These are phyloP conservation scores for Penicillium atrosanguineum DNA, from an alignment of 495 filamentous ascomycete genomes.

Conservation along the genomic window DNA sequence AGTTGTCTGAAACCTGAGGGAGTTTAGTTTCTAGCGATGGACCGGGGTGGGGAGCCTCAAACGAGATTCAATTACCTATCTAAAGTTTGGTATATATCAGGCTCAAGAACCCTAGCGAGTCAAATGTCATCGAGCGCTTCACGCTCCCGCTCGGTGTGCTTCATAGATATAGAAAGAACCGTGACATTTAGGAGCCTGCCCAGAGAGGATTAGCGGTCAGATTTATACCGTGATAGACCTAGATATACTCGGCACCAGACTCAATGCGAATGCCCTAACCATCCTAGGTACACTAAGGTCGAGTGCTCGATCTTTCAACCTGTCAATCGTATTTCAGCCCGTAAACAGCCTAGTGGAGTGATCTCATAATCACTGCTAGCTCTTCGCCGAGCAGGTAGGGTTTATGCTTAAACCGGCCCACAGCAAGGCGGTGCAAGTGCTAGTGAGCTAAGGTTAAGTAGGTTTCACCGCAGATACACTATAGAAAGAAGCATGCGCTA, in stretches of 20 bases:
- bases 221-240: not conserved
- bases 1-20: no score
- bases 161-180: no score
- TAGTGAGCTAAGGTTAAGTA: slow-evolving; percentile 9
- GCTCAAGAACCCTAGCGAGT: no score
- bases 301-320: not conserved
- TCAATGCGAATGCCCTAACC: not conserved
- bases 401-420: slow-evolving; percentile 25
- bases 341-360: slow-evolving; percentile 7
- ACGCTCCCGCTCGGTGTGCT: no score
- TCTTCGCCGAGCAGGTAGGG: slow-evolving; percentile 10
- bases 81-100: no score
- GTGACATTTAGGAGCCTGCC: no score
- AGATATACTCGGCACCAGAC: not conserved
- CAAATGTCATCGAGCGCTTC: no score
- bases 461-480: slow-evolving; percentile 6
- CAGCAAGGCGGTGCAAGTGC: slow-evolving; percentile 13
- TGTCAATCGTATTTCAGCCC: not conserved
- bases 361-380: slow-evolving; percentile 10
- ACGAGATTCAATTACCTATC: no score
- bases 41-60: no score
- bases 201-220: not conserved
- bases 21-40: no score
- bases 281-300: not conserved
- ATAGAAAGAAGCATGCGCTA: not conserved